Base-by-base conservation (phyloP, 2,329 filamentous ascomycete genomes). In the Claviceps capensis region DNA sequence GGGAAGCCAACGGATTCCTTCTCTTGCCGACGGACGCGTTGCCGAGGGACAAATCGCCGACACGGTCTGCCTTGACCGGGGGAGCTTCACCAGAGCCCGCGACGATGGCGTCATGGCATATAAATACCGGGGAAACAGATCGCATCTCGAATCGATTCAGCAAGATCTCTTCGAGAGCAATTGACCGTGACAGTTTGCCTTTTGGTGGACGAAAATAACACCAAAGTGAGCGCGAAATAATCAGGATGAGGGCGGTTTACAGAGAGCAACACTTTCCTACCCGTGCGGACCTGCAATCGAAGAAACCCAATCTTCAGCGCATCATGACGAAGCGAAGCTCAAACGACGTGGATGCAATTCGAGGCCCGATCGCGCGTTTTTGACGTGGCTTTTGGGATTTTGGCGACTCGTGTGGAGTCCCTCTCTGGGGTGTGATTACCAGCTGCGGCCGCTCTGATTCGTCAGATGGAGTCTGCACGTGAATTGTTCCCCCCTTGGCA, bases 31-130 rank as follows among this genome's bases (percentile, higher is more conserved):
- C 22, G 13, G 23, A 30, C n/a, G 19, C 17, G 34, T 34, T 44
- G 23, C 17, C 19, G 52, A 50, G 52, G 52, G 52, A 53, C 52
- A 51, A 51, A 45, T 36, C 55, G 62, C 48, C 26, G 45, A 30
- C 41, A 26, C 41, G 26, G 17, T 19, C 60, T 62, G 61, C 62
- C 62, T 61, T 62, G 47, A 61, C 49, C 55, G 55, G 55, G 47
- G 55, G 54, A 59, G 56, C 57, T 62, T 57, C 56, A 58, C 42
- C 49, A 59, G 58, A 59, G 60, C 58, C 30, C 59, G 58, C 60
- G 57, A 57, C 53, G 56, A 56, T 63, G 55, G 57, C 61, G 57
- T 56, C 60, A 58, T 60, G 55, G 57, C 56, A 52, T 43, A 38
- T 38, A 43, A 47, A 47, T 42, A 36, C 43, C 47, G 48, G 43